Base-by-base conservation (phyloP, 805 yeast genomes). In the Zygotorulaspora florentina region DNA sequence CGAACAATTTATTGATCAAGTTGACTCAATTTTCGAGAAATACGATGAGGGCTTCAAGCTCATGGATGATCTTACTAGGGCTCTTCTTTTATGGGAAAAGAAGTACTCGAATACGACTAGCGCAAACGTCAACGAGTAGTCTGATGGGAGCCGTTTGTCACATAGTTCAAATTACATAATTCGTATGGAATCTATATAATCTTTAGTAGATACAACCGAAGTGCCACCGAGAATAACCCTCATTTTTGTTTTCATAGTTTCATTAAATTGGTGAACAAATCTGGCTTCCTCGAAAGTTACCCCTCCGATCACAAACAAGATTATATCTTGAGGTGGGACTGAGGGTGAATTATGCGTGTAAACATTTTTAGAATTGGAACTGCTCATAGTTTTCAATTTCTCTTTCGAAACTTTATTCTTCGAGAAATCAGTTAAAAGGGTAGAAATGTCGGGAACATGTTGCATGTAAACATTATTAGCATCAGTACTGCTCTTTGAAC, bases 261-360 rank as follows among this genome's bases (percentile, higher is more conserved):
- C 67, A 58, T 84, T 83, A 51, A 89, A 72, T 50, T 88, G 86
- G 44, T 85, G 80, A 3, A 90, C 80, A 18, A 89, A 67, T 50
- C 96, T 76, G 0, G 95, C 87, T 63, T 93, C 99, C 64, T 91
- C 98, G 61, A 80, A 88, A 1, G 98, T 91, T 2, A 78, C 84
- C 12, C 99, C 99, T 5, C 97, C 98, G 42, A 87, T 79, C 42
- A 85, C 67, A 59, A 81, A 86, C 1, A 86, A 69, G 3, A 86
- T 74, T n/a, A 86, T 69, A 55, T 85, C 90, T 56, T 83, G 86
- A 1, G 77, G 72, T 13, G 43, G 56, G 23, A 54, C 43, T 18
- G 58, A n/a, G 2, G 35, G 23, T 8, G 43, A 23, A 12, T 35
- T 27, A 25, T 40, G 34, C 6, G 37, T 23, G 11, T 28, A 25